Evolutionary conservation across 495 filamentous ascomycete species (phyloP), one percentile per base, ranked within the genome.

Genomic region (Pyrenopolyporus hunteri): DNA sequence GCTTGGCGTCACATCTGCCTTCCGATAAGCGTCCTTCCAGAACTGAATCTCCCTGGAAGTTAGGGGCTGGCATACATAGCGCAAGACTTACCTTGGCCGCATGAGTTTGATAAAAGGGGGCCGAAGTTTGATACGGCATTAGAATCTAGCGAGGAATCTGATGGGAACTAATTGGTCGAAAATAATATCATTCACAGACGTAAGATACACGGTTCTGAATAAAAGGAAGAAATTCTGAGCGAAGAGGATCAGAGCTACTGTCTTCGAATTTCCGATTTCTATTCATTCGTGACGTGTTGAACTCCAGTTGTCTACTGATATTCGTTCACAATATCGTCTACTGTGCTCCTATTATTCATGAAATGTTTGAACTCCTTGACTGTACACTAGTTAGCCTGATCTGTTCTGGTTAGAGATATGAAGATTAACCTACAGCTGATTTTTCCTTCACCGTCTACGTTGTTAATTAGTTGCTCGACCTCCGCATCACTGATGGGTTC

Each of bases 401-500:
- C 20, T 39, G 3, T 43, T 43, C 9, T 23, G n/a, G n/a, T n/a
- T 46, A 33, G 6, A 8, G 6, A 17, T 6, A 35, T 8, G 14
- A 5, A 35, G 16, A 17, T 13, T 6, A 17, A 49, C 71, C 70
- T 35, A 72, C 69, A 73, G 45, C 45, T 65, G 28, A 73, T 55
- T 29, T 73, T 70, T 11, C 68, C 69, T 47, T 71, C 64, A 3
- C 69, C 69, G 57, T 73, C 71, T 1, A 73, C 64, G 39, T 61
- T 66, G 36, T 71, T 68, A 11, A 72, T 37, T 5, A 73, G 31
- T 36, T 63, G 59, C 2, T 72, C 67, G 16, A 73, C 43, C 36
- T 73, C 71, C 1, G 11, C 51, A 43, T 73, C 71, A 46, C 17
- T 70, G 8, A 70, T 53, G 6, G 57, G 36, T 13, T 73, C 71